Conservation (phyloP, 805 yeast genomes). For the Lipomyces anomalus region DNA sequence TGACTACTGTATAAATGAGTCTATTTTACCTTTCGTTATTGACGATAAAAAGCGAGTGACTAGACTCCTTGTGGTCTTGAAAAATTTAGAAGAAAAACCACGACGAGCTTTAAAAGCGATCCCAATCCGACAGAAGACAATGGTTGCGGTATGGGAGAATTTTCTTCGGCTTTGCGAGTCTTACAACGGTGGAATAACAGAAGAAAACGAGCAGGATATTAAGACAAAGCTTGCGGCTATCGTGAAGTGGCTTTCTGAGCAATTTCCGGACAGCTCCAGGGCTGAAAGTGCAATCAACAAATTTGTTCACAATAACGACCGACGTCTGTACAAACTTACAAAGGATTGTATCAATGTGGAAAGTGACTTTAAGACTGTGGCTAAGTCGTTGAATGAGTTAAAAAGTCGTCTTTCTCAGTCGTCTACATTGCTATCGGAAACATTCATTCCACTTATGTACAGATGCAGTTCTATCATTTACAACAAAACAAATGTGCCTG, state of each 20-base stretch:
- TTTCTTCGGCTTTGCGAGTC: constrained; percentile 47
- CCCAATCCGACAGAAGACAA: constrained; percentile 59
- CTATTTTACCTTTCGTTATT: constrained; percentile 50
- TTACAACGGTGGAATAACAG: constrained; percentile 28
- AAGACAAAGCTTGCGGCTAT: constrained; percentile 26
- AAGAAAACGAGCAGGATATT: constrained; percentile 5
- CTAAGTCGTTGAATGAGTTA: constrained; percentile 59
- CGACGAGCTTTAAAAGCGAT: constrained; percentile 63
- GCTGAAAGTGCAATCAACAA: constrained; percentile 48
- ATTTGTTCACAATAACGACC: constrained; percentile 51
- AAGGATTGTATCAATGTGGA: constrained; percentile 50
- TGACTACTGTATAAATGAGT: constrained; percentile 56
- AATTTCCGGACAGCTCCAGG: constrained; percentile 50
- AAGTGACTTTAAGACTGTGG: constrained; percentile 54
- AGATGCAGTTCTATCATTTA: constrained; percentile 56
- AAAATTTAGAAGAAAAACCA: constrained; percentile 51
- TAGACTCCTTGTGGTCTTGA: constrained; percentile 47
- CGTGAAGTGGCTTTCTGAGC: constrained; percentile 53
- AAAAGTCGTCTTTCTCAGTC: constrained; percentile 40
- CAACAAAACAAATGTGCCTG: constrained; percentile 58
- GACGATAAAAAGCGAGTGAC: constrained; percentile 42
- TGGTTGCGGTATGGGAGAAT: constrained; percentile 47
- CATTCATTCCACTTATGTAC: constrained; percentile 53
- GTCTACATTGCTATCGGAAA: constrained; percentile 46
- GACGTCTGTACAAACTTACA: constrained; percentile 53